A percentile compares a stretch with the other conserved stretches of the same genome.
Conservation (phyloP, 257 asterid genomes). For the Solanum arcanum region DNA sequence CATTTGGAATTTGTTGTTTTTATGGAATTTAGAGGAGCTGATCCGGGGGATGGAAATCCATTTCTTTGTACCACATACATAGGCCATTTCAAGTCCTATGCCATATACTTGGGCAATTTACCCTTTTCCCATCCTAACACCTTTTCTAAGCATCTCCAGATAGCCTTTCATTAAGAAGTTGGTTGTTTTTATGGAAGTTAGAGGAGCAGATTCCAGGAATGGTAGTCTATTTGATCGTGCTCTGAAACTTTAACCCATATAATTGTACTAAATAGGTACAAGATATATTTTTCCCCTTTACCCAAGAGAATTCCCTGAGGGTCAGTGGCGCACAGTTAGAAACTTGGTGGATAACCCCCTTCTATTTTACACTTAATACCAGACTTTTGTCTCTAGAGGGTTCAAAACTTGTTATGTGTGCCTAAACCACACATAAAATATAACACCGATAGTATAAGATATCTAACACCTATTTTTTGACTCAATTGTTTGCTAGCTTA, state of each 20-base stretch:
- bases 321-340: neutral
- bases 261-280: neutral
- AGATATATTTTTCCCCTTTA: neutral
- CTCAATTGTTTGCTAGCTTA: neutral
- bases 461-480: neutral
- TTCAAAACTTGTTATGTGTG: neutral
- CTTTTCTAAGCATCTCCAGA: neutral
- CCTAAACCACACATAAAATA: neutral
- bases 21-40: neutral
- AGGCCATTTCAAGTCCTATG: neutral
- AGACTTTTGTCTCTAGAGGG: neutral
- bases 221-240: neutral
- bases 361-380: neutral
- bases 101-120: neutral
- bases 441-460: neutral
- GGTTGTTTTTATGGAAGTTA: neutral
- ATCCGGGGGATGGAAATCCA: neutral
- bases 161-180: neutral
- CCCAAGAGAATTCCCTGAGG: neutral
- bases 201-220: neutral
- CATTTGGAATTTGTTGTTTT: neutral
- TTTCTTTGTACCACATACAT: neutral
- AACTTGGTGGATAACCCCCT: neutral
- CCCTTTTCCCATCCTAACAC: neutral
- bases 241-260: neutral